Percentiles rank a stretch among this genome's conserved stretches.
Evolutionary conservation across 2,329 filamentous ascomycete species (phyloP).

Genomic region (Paraphaeosphaeria sporulosa): DNA sequence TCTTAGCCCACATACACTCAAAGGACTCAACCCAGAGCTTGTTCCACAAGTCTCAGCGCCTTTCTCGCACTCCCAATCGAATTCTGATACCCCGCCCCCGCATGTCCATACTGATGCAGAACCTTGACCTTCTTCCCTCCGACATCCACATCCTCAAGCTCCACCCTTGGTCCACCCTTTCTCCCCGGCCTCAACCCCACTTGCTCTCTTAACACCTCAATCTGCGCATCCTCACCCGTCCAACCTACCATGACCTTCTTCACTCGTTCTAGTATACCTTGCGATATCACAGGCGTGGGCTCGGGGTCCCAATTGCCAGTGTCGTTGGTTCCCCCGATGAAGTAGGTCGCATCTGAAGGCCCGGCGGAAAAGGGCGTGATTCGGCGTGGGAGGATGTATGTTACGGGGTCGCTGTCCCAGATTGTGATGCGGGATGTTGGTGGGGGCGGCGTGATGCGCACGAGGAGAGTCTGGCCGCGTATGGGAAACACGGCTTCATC

Average conservation of each 20-base stretch:
- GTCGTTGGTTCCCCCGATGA: conserved; percentile 57
- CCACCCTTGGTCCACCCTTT: conserved; percentile 53
- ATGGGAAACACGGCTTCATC: conserved; percentile 51
- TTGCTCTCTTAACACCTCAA: conserved; percentile 54
- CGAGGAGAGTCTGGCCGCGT: conserved; percentile 56
- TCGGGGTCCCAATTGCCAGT: conserved; percentile 43
- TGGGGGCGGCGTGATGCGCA: conserved; percentile 48
- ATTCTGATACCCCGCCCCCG: conserved; percentile 49
- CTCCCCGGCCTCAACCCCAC: conserved; percentile 56
- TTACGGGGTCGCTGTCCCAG: conserved; percentile 35
- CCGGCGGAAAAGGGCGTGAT: conserved; percentile 39
- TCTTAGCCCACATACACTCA: no score
- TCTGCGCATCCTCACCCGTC: conserved; percentile 33
- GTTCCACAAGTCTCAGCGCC: no score
- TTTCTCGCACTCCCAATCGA: conserved; percentile 25
- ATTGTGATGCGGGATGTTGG: conserved; percentile 28
- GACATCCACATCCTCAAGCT: conserved; percentile 45
- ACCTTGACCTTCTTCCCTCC: conserved; percentile 36
- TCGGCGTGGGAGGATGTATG: conserved; percentile 54
- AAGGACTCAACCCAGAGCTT: no score
- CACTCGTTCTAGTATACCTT: conserved; percentile 48
- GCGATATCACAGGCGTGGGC: conserved; percentile 42
- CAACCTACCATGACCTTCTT: conserved; percentile 42
- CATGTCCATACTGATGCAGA: conserved; percentile 59
- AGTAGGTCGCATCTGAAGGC: conserved; percentile 30